Conservation (phyloP, 2,329 filamentous ascomycete species). For the Pseudopithomyces maydicus region DNA sequence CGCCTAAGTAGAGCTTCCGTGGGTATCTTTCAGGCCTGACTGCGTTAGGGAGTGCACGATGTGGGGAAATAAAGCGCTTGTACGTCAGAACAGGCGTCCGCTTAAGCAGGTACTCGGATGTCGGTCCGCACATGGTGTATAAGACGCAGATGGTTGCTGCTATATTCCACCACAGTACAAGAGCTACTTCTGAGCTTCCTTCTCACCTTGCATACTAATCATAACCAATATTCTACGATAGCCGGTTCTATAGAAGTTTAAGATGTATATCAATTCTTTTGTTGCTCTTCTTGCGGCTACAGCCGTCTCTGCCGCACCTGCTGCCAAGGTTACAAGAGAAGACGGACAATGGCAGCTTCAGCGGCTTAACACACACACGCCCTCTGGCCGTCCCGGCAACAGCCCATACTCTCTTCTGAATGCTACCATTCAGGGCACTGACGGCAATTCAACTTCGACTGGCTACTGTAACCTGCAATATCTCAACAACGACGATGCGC, state of each 20-base stretch:
- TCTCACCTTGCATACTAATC: not conserved
- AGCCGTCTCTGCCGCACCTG: not conserved
- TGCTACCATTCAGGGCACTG: slow-evolving; percentile 10
- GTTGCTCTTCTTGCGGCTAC: not conserved
- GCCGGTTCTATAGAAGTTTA: not conserved
- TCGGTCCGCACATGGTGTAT: not conserved
- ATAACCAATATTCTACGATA: not conserved
- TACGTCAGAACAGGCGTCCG: not conserved
- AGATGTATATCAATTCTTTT: not conserved
- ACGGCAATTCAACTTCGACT: not conserved
- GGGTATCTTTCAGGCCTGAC: not conserved
- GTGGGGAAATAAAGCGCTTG: not conserved
- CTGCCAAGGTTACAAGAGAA: not conserved
- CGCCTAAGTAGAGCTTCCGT: not conserved
- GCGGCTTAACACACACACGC: slow-evolving; percentile 14
- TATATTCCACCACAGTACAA: not conserved
- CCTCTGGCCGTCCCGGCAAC: slow-evolving; percentile 17
- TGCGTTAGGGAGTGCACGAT: not conserved
- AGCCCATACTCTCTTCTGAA: slow-evolving; percentile 12
- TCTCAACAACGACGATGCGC: not conserved
- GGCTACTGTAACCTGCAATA: slow-evolving; percentile 5
- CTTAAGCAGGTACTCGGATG: not conserved
- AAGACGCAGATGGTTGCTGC: not conserved
- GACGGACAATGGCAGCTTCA: slow-evolving; percentile 11
- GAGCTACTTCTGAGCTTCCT: not conserved